Base-by-base conservation (phyloP, 441 rosid species). In the Omphalea diandra region DNA sequence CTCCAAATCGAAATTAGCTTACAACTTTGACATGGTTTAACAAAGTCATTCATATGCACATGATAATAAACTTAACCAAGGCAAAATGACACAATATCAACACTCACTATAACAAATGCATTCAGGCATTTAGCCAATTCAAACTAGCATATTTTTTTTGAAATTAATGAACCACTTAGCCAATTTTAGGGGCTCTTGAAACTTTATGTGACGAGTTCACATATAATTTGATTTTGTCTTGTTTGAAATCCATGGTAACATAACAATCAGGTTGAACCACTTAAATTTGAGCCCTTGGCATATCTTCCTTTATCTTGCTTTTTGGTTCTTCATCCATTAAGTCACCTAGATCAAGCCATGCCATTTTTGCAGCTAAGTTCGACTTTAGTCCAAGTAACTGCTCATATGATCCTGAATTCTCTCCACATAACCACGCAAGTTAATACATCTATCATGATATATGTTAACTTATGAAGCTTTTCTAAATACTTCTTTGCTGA, bases 171-270 rank as follows among this genome's bases (percentile, higher is more conserved):
- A 17, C 5, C 3, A 49, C 4, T 73, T 40, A 83, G 31, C 89
- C 87, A 69, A 78, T 47, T 58, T 24, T 75, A 17, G 89, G 89
- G 4, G 75, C 18, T 53, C 63, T 67, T 2, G 70, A 62, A 60
- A 85, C 83, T 60, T 76, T 85, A 10, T 81, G 75, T 1, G 80
- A 63, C 20, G 77, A 31, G 44, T 85, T 82, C 2, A 85, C 54
- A 27, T 50, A 76, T 36, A 85, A 20, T 50, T 82, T 77, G 47
- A 81, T 82, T 54, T 85, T 77, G 1, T 65, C 57, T 2, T 0
- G 40, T 24, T 67, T 54, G 55, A 73, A 83, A 68, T 85, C 89
- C 84, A 76, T 81, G 26, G 87, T 83, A 5, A 81, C 61, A 49
- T 63, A 71, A 69, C 55, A 52, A 67, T 64, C 22, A 27, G 68